Conservation (phyloP, 257 asterid species). For the Solanum verrucosum region DNA sequence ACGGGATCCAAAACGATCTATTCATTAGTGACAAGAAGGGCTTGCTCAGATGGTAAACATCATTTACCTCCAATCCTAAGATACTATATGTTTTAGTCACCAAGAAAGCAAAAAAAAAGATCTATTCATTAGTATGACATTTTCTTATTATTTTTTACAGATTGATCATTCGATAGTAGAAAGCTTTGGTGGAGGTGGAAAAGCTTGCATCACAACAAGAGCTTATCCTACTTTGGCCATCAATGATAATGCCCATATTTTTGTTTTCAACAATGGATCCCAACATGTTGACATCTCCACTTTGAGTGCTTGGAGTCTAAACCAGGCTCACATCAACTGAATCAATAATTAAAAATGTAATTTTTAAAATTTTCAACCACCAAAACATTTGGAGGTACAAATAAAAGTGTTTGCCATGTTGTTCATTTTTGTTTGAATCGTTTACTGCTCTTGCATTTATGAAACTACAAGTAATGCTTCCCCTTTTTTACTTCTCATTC, state of each 20-base stretch:
- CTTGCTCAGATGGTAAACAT: no score
- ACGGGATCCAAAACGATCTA: no score
- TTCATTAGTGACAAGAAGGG: no score
- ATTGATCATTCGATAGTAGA: slow-evolving; percentile 28
- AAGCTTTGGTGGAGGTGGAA: slow-evolving; percentile 28
- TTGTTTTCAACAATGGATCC: slow-evolving; percentile 23
- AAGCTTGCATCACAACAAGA: slow-evolving; percentile 27
- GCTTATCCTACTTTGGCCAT: slow-evolving; percentile 1
- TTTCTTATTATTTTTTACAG: neutral
- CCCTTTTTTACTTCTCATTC: neutral
- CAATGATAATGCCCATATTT: neutral
- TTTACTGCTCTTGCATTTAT: no score
- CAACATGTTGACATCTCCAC: slow-evolving; percentile 5
- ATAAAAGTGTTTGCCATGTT: no score
- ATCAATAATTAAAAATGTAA: neutral
- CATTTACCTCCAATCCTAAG: no score
- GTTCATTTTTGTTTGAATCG: no score
- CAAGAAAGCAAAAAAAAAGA: no score
- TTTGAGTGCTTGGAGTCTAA: slow-evolving; percentile 22
- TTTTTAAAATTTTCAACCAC: no score
- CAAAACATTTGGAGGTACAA: neutral
- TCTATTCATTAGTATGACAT: no score
- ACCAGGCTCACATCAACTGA: slow-evolving; percentile 1
- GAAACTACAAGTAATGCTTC: no score
- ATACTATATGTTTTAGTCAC: no score